These are phyloP conservation scores for Gonium pectorale DNA, from an alignment of 139 green algal species.

Conservation along the genomic window DNA sequence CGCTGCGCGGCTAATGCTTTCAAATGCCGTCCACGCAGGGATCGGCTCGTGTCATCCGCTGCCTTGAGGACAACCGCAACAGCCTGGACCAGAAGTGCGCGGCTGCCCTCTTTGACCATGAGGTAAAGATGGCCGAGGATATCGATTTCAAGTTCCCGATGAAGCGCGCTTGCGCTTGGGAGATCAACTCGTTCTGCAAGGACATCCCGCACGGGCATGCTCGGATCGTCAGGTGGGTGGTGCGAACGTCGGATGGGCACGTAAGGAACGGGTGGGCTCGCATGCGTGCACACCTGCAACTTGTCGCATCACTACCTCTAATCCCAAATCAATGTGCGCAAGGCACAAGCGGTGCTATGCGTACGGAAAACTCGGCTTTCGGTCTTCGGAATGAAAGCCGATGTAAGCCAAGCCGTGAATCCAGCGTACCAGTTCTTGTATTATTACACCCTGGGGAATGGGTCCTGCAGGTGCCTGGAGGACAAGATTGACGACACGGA, in stretches of 20 bases:
- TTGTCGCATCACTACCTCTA: too few species aligned
- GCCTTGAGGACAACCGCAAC: slow-evolving; percentile 83
- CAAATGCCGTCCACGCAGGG: too few species aligned
- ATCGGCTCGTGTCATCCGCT: slow-evolving; percentile 87
- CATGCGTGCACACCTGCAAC: too few species aligned
- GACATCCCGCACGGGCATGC: slow-evolving; percentile 83
- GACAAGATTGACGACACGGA: slow-evolving; percentile 55
- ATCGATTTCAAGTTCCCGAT: slow-evolving; percentile 91
- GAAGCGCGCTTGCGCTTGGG: slow-evolving; percentile 81
- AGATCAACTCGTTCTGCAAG: slow-evolving; percentile 80
- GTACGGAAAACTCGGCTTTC: too few species aligned
- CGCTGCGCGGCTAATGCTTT: too few species aligned
- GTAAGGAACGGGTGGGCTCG: too few species aligned
- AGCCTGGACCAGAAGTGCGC: slow-evolving; percentile 75
- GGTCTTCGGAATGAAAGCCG: too few species aligned
- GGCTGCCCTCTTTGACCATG: slow-evolving; percentile 81
- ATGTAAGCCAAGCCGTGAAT: too few species aligned
- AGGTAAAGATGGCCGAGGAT: slow-evolving; percentile 84
- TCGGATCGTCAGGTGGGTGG: slow-evolving; percentile 75
- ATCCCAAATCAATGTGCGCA: too few species aligned
- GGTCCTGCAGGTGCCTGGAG: slow-evolving; percentile 59
- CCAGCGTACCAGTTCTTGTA: too few species aligned
- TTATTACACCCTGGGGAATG: neutral
- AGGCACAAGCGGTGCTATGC: too few species aligned
- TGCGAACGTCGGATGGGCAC: too few species aligned